phyloP scores from a whole-genome alignment of 1,284 basidiomycete genomes.

The Puccinia triticina region DNA sequence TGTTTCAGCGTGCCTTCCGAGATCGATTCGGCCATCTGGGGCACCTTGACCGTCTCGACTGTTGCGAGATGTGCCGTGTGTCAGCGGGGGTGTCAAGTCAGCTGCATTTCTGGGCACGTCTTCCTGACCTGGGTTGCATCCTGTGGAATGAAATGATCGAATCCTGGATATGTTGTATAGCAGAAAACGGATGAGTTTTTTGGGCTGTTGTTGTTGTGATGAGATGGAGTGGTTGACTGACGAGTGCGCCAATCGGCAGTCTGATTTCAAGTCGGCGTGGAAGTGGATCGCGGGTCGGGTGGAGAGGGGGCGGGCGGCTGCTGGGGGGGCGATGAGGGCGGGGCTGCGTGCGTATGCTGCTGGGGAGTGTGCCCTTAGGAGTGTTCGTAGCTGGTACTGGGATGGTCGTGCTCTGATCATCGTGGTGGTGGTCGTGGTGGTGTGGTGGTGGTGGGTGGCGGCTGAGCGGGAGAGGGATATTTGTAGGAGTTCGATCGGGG shows the following conservation, averaged over 20 bases:
- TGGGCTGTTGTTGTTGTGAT: neutral
- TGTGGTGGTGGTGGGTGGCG: neutral
- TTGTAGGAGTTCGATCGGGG: neutral
- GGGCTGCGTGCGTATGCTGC: neutral
- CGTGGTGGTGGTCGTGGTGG: neutral
- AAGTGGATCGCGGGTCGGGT: neutral
- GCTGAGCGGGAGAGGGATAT: neutral
- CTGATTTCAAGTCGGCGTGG: neutral
- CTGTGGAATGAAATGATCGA: slow-evolving; percentile 27
- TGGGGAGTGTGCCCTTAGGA: neutral
- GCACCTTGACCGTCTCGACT: slow-evolving; percentile 83
- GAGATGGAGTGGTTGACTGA: neutral
- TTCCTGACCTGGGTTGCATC: neutral
- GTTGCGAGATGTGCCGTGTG: neutral
- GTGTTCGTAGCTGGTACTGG: slow-evolving; percentile 11
- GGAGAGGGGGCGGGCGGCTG: neutral
- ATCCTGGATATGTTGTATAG: neutral
- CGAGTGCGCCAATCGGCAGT: neutral
- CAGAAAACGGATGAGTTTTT: neutral
- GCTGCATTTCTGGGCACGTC: too few species aligned
- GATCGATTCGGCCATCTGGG: slow-evolving; percentile 98
- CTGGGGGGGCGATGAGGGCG: neutral
- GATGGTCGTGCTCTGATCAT: slow-evolving; percentile 4
- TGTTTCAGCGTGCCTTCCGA: slow-evolving; percentile 95
- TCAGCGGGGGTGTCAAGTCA: neutral